A percentile compares a stretch with the other conserved stretches of the same genome.
Evolutionary conservation across 2,329 filamentous ascomycete species (phyloP).

Genomic region (Fusarium sp.): DNA sequence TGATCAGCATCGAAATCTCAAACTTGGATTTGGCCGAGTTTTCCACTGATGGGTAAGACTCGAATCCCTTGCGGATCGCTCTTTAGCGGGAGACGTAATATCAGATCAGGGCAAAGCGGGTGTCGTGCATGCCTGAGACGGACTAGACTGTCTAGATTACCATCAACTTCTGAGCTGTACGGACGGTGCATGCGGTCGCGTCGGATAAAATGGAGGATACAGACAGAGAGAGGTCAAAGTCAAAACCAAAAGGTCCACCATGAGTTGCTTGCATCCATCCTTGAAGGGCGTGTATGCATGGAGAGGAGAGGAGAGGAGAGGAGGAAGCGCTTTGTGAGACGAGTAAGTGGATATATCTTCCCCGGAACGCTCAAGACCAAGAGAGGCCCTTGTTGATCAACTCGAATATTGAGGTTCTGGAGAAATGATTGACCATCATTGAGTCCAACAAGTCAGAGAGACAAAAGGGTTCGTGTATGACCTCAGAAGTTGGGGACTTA

Average conservation of each 20-base stretch:
- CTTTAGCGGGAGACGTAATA: slow-evolving; percentile 26
- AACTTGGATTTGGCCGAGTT: background rate
- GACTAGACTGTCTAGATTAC: slow-evolving; percentile 4
- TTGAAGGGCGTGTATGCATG: slow-evolving; percentile 25
- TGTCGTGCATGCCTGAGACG: slow-evolving; percentile 13
- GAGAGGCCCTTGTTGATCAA: slow-evolving; percentile 27
- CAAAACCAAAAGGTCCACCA: slow-evolving; percentile 19
- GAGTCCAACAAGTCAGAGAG: background rate
- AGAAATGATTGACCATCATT: background rate
- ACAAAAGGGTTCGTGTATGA: background rate
- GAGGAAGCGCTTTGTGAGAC: background rate
- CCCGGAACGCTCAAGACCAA: slow-evolving; percentile 12
- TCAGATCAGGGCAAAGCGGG: slow-evolving; percentile 34
- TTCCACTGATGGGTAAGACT: slow-evolving; percentile 2
- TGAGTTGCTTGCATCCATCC: slow-evolving; percentile 2
- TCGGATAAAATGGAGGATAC: slow-evolving; percentile 29
- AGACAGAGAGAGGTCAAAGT: slow-evolving; percentile 10
- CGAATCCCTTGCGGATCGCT: slow-evolving; percentile 9
- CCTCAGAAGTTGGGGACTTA: slow-evolving; percentile 7
- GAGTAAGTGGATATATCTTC: slow-evolving; percentile 11
- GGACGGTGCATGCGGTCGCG: background rate
- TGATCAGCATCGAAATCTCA: slow-evolving; percentile 12
- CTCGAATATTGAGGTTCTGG: background rate
- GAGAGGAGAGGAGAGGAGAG: background rate
- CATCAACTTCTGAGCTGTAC: slow-evolving; percentile 5